These are phyloP conservation scores for Neonothopanus nambi DNA, from an alignment of 1,284 basidiomycete species.

Conservation along the genomic window DNA sequence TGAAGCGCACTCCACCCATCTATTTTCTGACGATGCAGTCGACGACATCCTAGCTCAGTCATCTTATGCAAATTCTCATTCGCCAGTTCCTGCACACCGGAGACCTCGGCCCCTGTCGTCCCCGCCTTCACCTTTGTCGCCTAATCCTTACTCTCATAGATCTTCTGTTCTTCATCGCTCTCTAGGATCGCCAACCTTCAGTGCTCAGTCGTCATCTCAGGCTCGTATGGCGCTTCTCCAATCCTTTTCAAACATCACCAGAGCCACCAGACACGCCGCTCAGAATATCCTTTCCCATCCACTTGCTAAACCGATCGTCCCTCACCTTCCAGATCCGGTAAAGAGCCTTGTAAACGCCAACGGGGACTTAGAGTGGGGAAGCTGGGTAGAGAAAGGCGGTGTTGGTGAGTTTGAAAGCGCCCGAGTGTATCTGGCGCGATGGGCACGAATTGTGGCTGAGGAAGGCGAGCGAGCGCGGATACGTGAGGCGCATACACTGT, in stretches of 20 bases:
- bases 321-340: conserved; percentile 91
- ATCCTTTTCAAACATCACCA: conserved; percentile 87
- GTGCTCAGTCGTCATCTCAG: conserved; percentile 56
- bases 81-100: conserved; percentile 80
- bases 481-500: conserved; percentile 70
- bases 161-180: conserved; percentile 79
- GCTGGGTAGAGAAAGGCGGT: conserved; percentile 84
- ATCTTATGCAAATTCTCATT: conserved; percentile 73
- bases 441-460: conserved; percentile 95
- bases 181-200: conserved; percentile 51
- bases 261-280: conserved; percentile 85
- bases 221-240: conserved; percentile 78
- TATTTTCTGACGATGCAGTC: conserved; percentile 80
- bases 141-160: conserved; percentile 64
- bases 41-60: conserved; percentile 80
- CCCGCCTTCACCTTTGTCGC: conserved; percentile 30
- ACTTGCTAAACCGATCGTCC: conserved; percentile 90
- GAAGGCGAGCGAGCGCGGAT: conserved; percentile 87
- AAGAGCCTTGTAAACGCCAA: conserved; percentile 82
- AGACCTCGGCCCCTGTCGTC: conserved; percentile 66
- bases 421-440: conserved; percentile 92
- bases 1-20: conserved; percentile 82
- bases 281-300: conserved; percentile 93
- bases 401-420: conserved; percentile 95
- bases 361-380: conserved; percentile 84